Evolutionary conservation across 2,329 filamentous ascomycete genomes (phyloP), one percentile per base, ranked within the genome.

Genomic region (Trichoderma lentiforme): DNA sequence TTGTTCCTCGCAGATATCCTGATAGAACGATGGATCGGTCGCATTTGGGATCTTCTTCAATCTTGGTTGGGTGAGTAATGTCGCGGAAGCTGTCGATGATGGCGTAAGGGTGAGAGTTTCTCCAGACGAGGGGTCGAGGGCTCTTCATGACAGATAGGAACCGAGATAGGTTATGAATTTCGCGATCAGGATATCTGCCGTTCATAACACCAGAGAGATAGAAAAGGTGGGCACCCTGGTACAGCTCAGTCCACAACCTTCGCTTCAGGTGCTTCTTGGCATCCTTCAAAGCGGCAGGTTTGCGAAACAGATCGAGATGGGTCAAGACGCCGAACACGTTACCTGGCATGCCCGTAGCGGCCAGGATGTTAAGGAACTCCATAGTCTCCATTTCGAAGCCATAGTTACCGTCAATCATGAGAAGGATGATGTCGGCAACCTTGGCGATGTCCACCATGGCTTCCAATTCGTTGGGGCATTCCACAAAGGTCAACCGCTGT

Each of bases 351-450:
- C 96, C 96, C 34, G 93, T 97, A 3, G 94, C 90, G n/a, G 93
- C 92, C 65, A 99, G 86, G 21, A 98, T 91, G 77, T 98, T 98
- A 79, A 99, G 85, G 74, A 99, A 99, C 83, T 99, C 96, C 96
- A 99, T 99, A 0, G 96, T 99, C 86, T 99, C 96, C 96, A 99
- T 99, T 83, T 99, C 96, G 79, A 99, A 99, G 15, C 96, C 97
- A 78, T 93, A 99, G 83, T 98, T 98, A 71, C 96, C 97, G 80
- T 99, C 96, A 77, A 99, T 99, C 93, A 99, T 96, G 71, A 99
- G 88, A 64, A 99, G 87, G 6, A 98, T 93, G 77, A 99, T 98
- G 81, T 99, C 96, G 21, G 97, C 96, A 57, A 99, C 93, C 83
- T 99, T 99, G 73, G 96, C 93, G 71, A 98, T 88, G 82, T 99